Base-by-base conservation (phyloP, 202 grass and related monocot species). In the Panicum virgatum region DNA sequence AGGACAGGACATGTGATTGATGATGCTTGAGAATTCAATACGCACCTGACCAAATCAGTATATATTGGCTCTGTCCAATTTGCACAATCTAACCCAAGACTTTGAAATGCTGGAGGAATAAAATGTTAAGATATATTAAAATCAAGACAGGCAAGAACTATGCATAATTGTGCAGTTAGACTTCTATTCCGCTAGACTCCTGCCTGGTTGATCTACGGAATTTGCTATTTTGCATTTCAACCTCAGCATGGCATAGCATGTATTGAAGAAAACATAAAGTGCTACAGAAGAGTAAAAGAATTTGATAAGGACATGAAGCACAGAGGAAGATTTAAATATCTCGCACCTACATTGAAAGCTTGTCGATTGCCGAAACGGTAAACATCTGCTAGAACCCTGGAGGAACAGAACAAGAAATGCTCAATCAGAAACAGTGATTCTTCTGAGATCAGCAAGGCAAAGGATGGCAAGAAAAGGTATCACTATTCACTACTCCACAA, bases 41-140 rank as follows among this genome's bases (percentile, higher is more conserved):
- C 59, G 9, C 54, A 98, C 96, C 92, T 95, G 66, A 87, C 68
- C 63, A 98, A 84, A 80, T 95, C 96, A 74, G 84, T 75, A 87
- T 95, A 95, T 91, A 98, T 89, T 56, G 92, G 92, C 64, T 93
- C 92, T 60, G 92, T 92, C 96, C 92, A 98, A 87, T 91, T 98
- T 45, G 96, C 96, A 86, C 96, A 98, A 88, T 98, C 96, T 68
- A 98, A 75, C 39, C 96, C 92, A 46, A 98, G 85, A 65, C 86
- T 95, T 80, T 90, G 86, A 93, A 98, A 98, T 83, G 90, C 96
- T 98, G 90, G 75, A 46, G 16, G 29, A 90, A 66, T 5, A 69
- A 73, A 7, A 69, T 14, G 9, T 75, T 52, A 51, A 62, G 64
- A 26, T 39, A 20, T 13, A 56, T 16, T 73, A 83, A 48, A 83